A percentile compares a stretch with the other conserved stretches of the same genome.
Conservation (phyloP, 768 basidiomycete species). For the Hydnum rufescens region DNA sequence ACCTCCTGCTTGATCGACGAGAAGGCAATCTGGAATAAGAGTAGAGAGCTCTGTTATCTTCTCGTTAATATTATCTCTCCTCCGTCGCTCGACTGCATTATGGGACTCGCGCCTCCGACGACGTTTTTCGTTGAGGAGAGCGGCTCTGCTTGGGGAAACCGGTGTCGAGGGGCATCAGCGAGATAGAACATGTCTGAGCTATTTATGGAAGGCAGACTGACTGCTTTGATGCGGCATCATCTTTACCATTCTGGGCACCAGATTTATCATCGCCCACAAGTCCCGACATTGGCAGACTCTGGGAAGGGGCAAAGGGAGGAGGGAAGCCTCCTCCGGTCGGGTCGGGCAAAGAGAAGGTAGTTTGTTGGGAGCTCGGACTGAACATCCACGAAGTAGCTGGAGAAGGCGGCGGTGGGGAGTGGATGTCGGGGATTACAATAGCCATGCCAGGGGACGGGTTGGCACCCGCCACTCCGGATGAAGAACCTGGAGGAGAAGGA, state of each 20-base stretch:
- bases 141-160: constrained; percentile 18
- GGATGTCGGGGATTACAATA: constrained; percentile 6
- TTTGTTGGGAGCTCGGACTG: constrained; percentile 2
- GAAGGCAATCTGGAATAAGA: constrained; percentile 69
- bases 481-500: constrained; percentile 18
- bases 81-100: constrained; percentile 75
- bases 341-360: not conserved
- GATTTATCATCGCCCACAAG: constrained; percentile 13
- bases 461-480: constrained; percentile 28
- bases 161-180: not conserved
- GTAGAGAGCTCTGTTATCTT: constrained; percentile 81
- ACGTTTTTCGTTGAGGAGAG: constrained; percentile 64
- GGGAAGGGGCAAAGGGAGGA: not conserved
- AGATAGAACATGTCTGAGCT: no score
- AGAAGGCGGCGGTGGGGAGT: constrained; percentile 4
- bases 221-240: constrained; percentile 23
- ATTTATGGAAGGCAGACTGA: constrained; percentile 13
- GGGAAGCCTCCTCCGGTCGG: not conserved
- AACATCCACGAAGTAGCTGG: constrained; percentile 6
- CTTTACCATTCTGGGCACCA: not conserved
- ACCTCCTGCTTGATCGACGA: constrained; percentile 27
- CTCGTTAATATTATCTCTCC: constrained; percentile 90
- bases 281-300: not conserved
- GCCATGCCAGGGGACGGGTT: constrained; percentile 17
- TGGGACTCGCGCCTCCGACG: constrained; percentile 67